Evolutionary conservation across 2,329 filamentous ascomycete species (phyloP).

Genomic region (Neospermospora avenae): DNA sequence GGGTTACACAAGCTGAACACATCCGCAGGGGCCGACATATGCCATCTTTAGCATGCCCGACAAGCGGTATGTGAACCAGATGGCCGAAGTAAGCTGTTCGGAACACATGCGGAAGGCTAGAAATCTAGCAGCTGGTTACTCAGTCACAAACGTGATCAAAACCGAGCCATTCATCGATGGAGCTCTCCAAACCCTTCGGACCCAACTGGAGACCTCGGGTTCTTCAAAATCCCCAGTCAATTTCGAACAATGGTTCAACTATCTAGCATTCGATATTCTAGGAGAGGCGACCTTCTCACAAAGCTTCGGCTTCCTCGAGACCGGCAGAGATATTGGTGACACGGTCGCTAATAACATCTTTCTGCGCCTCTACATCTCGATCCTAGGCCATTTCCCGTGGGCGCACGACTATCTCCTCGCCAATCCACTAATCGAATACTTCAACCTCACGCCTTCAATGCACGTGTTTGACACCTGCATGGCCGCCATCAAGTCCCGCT

Average conservation of each 20-base stretch:
- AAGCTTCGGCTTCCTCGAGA: slow-evolving; percentile 37
- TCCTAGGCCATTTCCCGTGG: slow-evolving; percentile 37
- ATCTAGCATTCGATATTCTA: slow-evolving; percentile 37
- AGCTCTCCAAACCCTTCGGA: slow-evolving; percentile 31
- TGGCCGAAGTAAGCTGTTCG: slow-evolving; percentile 39
- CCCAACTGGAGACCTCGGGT: slow-evolving; percentile 30
- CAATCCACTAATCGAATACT: slow-evolving; percentile 38
- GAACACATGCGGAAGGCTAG: slow-evolving; percentile 36
- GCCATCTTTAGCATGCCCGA: slow-evolving; percentile 36
- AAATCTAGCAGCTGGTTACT: slow-evolving; percentile 36
- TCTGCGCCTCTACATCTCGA: slow-evolving; percentile 34
- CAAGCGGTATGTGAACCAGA: slow-evolving; percentile 39
- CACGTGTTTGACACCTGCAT: slow-evolving; percentile 40
- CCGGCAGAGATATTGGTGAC: slow-evolving; percentile 35
- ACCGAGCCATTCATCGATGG: slow-evolving; percentile 31
- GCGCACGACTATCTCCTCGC: slow-evolving; percentile 37
- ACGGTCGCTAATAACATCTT: slow-evolving; percentile 37
- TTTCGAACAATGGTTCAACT: slow-evolving; percentile 42
- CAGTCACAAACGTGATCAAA: slow-evolving; percentile 33
- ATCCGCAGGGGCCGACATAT: slow-evolving; percentile 8
- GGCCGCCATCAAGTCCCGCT: slow-evolving; percentile 34
- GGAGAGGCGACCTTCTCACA: slow-evolving; percentile 37
- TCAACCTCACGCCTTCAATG: slow-evolving; percentile 36
- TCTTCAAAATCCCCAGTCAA: slow-evolving; percentile 31
- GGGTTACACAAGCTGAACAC: neutral